Percentiles rank a stretch among this genome's conserved stretches.
phyloP scores from a whole-genome alignment of 2,329 filamentous ascomycete genomes.

The Pseudocercospora cruenta region DNA sequence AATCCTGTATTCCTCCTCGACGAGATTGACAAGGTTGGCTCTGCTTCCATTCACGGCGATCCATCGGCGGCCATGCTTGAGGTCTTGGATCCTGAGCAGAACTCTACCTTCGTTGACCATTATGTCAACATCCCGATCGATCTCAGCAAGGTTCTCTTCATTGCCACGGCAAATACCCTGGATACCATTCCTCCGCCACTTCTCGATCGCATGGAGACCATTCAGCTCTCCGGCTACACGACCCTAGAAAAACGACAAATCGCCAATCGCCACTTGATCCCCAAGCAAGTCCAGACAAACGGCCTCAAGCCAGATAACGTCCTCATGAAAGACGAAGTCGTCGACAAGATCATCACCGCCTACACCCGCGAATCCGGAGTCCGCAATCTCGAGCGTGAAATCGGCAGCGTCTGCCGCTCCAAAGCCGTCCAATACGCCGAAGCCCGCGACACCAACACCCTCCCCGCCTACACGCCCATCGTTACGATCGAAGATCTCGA shows the following conservation, averaged over 20 bases:
- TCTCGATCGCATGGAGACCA: slow-evolving; percentile 95
- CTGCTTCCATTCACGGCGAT: slow-evolving; percentile 89
- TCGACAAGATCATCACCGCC: slow-evolving; percentile 92
- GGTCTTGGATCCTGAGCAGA: slow-evolving; percentile 96
- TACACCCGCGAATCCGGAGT: slow-evolving; percentile 97
- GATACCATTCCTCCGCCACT: slow-evolving; percentile 95
- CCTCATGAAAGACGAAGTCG: slow-evolving; percentile 75
- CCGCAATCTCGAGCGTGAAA: slow-evolving; percentile 91
- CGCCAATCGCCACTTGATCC: slow-evolving; percentile 87
- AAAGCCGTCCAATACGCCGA: slow-evolving; percentile 96
- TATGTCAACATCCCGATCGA: slow-evolving; percentile 96
- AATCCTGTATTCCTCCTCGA: slow-evolving; percentile 96
- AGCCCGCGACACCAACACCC: slow-evolving; percentile 72
- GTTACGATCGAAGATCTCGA: slow-evolving; percentile 83
- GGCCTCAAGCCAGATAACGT: slow-evolving; percentile 78
- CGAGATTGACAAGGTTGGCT: slow-evolving; percentile 96
- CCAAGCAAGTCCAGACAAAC: slow-evolving; percentile 92
- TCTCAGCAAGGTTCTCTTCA: slow-evolving; percentile 94
- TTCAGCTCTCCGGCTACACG: slow-evolving; percentile 90
- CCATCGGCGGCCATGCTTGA: slow-evolving; percentile 97
- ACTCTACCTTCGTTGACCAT: slow-evolving; percentile 91
- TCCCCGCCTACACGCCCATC: slow-evolving; percentile 68
- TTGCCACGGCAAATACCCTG: slow-evolving; percentile 91
- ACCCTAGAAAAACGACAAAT: slow-evolving; percentile 97
- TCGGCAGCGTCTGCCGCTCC: slow-evolving; percentile 89